Base-by-base conservation (phyloP, 257 asterid genomes). In the Solanum peruvianum region DNA sequence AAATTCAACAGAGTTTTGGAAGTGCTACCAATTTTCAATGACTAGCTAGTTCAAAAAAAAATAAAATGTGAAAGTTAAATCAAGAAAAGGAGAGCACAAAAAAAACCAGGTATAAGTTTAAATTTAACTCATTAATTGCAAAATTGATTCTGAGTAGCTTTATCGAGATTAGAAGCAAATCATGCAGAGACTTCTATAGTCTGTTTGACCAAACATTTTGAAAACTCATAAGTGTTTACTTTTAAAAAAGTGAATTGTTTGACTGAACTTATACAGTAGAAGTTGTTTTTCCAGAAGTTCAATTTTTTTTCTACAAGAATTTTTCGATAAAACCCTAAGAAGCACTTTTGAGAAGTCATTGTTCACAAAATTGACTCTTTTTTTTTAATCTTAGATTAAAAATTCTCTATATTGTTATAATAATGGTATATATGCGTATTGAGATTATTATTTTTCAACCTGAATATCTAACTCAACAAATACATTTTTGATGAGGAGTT, bases 1-100 rank as follows among this genome's bases (percentile, higher is more conserved):
- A 91, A 49, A 92, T 82, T 66, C 89, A 41, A 33, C 92, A 58
- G 87, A 89, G 31, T 88, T 94, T 90, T 87, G 95, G 93, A 83
- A 91, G 90, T 71, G 91, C 88, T 29, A 81, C 23, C 33, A 87
- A 81, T 86, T 94, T 90, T 70, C 93, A 91, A 82, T 92, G 92
- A 91, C 31, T 3, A 33, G 12, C 25, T 10, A 5, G 18, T 16
- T 60, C 77, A 64, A 83, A 44, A n/a, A 72, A 5, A 25, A 5
- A 6, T n/a, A 73, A 41, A 49, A 14, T 12, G 7, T 78, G 66
- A 45, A 45, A 77, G 42, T 78, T 78, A 16, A 45, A 31, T 5
- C 25, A 27, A 2, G 39, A 47, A 13, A 33, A 58, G 52, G 39
- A 77, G 70, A 29, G 39, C 16, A 84, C 27, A 9, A 8, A 15